A percentile compares a stretch with the other conserved stretches of the same genome.
Conservation (phyloP, 2,329 filamentous ascomycete genomes). For the Aspergillus pseudoglaucus region DNA sequence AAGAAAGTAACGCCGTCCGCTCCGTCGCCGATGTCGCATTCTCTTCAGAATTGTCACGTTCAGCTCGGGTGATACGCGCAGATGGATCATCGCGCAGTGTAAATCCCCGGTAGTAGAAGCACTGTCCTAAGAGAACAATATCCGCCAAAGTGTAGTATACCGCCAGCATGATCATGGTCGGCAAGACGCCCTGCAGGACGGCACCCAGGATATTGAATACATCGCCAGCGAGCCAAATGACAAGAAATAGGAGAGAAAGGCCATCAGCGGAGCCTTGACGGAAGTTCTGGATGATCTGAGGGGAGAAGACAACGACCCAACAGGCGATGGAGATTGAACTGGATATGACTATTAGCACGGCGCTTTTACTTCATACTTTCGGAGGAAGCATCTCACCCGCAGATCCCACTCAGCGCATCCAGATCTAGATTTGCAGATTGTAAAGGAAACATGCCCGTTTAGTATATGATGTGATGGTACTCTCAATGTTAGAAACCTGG, state of each 20-base stretch:
- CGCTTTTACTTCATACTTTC: not conserved
- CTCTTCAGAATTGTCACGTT: constrained; percentile 8
- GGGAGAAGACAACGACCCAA: constrained; percentile 96
- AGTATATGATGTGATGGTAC: too few relatives aligned
- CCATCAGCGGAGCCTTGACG: constrained; percentile 77
- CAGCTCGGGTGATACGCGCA: constrained; percentile 7
- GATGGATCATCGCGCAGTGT: constrained; percentile 29
- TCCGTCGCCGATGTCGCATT: constrained; percentile 20
- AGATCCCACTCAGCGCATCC: constrained; percentile 86
- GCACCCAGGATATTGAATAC: constrained; percentile 96
- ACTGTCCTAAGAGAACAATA: constrained; percentile 78
- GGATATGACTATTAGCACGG: constrained; percentile 1
- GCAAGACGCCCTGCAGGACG: constrained; percentile 80
- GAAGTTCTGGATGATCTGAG: constrained; percentile 95
- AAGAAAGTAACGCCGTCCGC: constrained; percentile 22
- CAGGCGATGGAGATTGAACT: constrained; percentile 94
- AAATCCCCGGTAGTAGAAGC: constrained; percentile 93
- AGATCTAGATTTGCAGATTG: constrained; percentile 56
- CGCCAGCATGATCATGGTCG: constrained; percentile 93
- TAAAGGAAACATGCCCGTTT: not conserved
- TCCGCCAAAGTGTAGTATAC: constrained; percentile 91
- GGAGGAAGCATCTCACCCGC: constrained; percentile 50
- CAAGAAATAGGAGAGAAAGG: constrained; percentile 82
- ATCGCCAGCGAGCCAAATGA: constrained; percentile 89
- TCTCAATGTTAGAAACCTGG: too few relatives aligned